Evolutionary conservation across 2,329 filamentous ascomycete species (phyloP).

Genomic region (Sarocladiaceae sp.): DNA sequence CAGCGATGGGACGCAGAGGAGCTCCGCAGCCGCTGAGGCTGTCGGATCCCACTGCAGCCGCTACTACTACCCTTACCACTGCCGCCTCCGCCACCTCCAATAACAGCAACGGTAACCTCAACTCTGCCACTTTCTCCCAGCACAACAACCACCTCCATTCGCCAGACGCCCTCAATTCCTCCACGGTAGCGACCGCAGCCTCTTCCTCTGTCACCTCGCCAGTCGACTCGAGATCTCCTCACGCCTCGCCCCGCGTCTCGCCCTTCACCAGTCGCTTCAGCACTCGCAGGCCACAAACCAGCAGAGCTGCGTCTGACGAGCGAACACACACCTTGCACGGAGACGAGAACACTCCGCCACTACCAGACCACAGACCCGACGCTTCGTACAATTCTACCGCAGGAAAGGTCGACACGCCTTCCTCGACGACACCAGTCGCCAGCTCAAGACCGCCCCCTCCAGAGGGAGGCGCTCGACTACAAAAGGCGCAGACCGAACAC

Average conservation of each 20-base stretch:
- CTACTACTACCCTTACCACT: background rate
- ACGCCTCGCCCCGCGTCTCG: slow-evolving; percentile 33
- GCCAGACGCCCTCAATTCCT: background rate
- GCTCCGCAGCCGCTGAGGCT: slow-evolving; percentile 55
- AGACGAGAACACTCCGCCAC: slow-evolving; percentile 5
- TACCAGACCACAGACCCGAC: slow-evolving; percentile 8
- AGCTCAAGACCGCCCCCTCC: background rate
- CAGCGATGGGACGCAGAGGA: slow-evolving; percentile 48
- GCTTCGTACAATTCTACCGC: slow-evolving; percentile 6
- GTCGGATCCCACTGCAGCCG: slow-evolving; percentile 28
- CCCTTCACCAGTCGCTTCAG: slow-evolving; percentile 39
- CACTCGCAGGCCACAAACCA: slow-evolving; percentile 20
- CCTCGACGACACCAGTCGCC: background rate
- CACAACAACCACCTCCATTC: background rate
- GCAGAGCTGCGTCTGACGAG: slow-evolving; percentile 7
- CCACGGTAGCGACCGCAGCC: slow-evolving; percentile 13
- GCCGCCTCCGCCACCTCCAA: background rate
- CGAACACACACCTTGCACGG: background rate
- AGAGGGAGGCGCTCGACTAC: slow-evolving; percentile 1
- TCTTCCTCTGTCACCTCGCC: slow-evolving; percentile 23
- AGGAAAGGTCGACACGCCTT: background rate
- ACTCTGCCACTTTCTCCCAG: slow-evolving; percentile 3
- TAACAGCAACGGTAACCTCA: slow-evolving; percentile 20
- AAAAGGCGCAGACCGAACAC: slow-evolving; percentile 27
- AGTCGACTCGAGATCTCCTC: slow-evolving; percentile 20